Evolutionary conservation across 2,329 filamentous ascomycete genomes (phyloP).

Genomic region (Daldinia sp.): DNA sequence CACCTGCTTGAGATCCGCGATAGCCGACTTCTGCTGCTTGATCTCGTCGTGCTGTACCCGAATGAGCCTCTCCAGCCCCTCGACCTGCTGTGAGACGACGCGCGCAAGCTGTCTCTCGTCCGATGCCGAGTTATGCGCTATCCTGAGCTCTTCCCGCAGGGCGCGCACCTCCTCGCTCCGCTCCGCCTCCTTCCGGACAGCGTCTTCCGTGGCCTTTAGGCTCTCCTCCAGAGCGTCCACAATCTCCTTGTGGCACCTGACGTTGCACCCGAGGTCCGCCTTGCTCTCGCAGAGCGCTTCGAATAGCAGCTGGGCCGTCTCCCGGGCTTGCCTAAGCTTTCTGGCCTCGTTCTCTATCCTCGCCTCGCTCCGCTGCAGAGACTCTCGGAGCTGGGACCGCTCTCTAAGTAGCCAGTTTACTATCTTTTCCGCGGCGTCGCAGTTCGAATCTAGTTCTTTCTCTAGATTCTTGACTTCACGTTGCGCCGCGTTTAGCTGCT

Average conservation of each 20-base stretch:
- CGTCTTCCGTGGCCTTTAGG: background rate
- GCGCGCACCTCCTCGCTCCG: background rate
- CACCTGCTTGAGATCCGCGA: background rate
- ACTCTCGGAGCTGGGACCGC: background rate
- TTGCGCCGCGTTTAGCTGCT: conserved; percentile 14
- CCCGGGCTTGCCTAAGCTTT: background rate
- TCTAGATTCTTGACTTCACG: conserved; percentile 12
- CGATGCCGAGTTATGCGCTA: background rate
- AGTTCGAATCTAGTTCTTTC: background rate
- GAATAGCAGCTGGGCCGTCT: background rate
- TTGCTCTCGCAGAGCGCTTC: background rate
- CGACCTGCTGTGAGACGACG: conserved; percentile 16
- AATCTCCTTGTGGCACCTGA: background rate
- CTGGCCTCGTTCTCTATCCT: background rate
- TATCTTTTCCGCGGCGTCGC: conserved; percentile 11
- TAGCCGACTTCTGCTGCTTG: conserved; percentile 3
- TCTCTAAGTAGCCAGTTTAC: background rate
- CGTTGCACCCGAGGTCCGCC: background rate
- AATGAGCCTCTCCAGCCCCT: conserved; percentile 7
- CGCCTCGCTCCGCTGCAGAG: conserved; percentile 6
- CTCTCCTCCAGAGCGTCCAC: conserved; percentile 3
- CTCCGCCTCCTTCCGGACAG: conserved; percentile 6
- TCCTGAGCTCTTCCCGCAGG: conserved; percentile 17
- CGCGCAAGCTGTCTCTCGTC: conserved; percentile 23
- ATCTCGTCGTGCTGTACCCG: conserved; percentile 28